Evolutionary conservation across 1,284 basidiomycete genomes (phyloP).

Genomic region (Malassezia slooffiae): DNA sequence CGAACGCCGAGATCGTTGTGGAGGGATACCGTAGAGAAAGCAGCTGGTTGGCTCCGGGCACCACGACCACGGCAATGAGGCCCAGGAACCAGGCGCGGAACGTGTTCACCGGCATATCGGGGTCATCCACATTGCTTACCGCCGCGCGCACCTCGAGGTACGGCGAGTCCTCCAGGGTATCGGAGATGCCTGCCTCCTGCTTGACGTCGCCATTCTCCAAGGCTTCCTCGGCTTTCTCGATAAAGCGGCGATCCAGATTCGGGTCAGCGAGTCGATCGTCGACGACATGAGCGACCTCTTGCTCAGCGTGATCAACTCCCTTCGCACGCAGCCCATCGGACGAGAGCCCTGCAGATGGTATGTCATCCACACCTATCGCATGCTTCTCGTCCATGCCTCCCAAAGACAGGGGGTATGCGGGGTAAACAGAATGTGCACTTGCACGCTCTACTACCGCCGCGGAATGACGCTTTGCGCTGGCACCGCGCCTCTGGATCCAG

Average conservation of each 20-base stretch:
- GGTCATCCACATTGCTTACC: conserved; percentile 39
- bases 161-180: conserved; percentile 31
- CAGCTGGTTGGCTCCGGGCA: conserved; percentile 34
- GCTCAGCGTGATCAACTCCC: conserved; percentile 5
- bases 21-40: conserved; percentile 33
- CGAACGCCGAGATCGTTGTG: conserved; percentile 25
- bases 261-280: conserved; percentile 16
- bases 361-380: no score
- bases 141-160: conserved; percentile 38
- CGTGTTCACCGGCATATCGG: conserved; percentile 30
- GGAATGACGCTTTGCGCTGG: no score
- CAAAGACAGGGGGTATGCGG: no score
- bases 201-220: conserved; percentile 15
- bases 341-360: no score
- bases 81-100: conserved; percentile 34
- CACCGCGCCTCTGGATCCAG: no score
- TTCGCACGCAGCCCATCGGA: no score
- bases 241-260: conserved; percentile 14
- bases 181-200: conserved; percentile 20
- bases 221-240: conserved; percentile 15
- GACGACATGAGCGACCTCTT: conserved; percentile 4
- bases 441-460: no score
- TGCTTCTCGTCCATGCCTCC: no score
- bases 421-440: no score
- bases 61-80: conserved; percentile 21